A percentile compares a stretch with the other conserved stretches of the same genome.
These are phyloP conservation scores for Mortierella antarctica DNA, from an alignment of 192 early-diverging fungal genomes.

Conservation along the genomic window DNA sequence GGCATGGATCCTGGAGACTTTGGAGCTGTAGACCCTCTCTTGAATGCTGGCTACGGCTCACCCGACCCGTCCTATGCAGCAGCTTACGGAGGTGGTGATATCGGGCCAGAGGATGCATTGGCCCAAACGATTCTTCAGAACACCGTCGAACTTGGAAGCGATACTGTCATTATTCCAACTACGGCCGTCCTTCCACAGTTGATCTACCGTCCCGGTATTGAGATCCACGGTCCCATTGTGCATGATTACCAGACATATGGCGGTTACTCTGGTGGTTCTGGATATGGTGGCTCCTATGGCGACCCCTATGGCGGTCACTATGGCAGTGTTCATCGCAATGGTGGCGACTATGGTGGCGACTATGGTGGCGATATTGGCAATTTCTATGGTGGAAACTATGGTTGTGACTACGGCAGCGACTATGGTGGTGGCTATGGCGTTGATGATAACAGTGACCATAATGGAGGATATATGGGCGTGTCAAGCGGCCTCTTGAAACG, in stretches of 20 bases:
- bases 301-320: background rate
- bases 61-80: background rate
- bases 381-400: background rate
- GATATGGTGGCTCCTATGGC: background rate
- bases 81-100: background rate
- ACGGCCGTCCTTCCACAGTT: conserved; percentile 32
- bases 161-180: conserved; percentile 10
- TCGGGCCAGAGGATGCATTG: background rate
- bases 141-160: conserved; percentile 13
- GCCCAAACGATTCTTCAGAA: conserved; percentile 9
- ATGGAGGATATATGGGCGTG: background rate
- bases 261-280: background rate
- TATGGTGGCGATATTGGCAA: background rate
- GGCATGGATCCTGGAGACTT: background rate
- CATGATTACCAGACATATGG: conserved; percentile 4
- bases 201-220: conserved; percentile 20
- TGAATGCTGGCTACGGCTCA: background rate
- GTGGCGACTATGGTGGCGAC: background rate
- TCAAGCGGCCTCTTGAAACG: background rate
- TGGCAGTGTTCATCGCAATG: background rate
- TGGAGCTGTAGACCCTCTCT: background rate
- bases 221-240: conserved; percentile 21
- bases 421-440: background rate
- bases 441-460: background rate
- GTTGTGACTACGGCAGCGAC: background rate